Evolutionary conservation across 441 rosid genomes (phyloP).

Genomic region (Adansonia grandidieri): DNA sequence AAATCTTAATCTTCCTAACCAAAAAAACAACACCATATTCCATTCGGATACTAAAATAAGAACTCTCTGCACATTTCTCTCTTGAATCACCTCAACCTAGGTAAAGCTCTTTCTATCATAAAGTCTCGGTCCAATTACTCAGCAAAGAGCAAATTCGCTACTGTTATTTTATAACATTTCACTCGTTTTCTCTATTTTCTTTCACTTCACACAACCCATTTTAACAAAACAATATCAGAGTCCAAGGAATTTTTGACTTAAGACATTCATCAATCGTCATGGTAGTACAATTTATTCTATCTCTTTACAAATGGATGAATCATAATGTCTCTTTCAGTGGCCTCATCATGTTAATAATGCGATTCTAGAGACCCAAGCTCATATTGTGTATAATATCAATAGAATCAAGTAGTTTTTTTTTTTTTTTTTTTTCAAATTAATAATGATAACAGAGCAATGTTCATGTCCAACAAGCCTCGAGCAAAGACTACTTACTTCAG

Average conservation of each 20-base stretch:
- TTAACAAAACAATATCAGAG: neutral
- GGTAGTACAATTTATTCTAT: neutral
- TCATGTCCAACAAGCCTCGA: neutral
- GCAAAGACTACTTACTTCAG: slow-evolving; percentile 58
- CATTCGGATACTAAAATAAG: neutral
- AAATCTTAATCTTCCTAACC: neutral
- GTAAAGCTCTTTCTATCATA: neutral
- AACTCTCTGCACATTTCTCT: neutral
- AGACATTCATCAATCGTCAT: neutral
- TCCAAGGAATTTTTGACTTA: neutral
- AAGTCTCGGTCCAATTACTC: neutral
- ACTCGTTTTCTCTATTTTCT: neutral
- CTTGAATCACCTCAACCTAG: neutral
- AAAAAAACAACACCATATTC: neutral
- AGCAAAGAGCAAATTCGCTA: neutral
- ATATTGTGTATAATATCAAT: neutral
- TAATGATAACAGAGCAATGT: neutral
- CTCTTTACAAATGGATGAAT: neutral
- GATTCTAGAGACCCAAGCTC: slow-evolving; percentile 9
- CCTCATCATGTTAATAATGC: neutral
- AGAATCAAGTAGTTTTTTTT: neutral
- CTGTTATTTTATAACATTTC: neutral
- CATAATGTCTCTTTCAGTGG: neutral
- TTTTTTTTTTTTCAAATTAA: too few relatives aligned
- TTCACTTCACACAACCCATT: neutral